Evolutionary conservation across 176 grass and related monocot species (phyloP).

Genomic region (Avena atlantica): DNA sequence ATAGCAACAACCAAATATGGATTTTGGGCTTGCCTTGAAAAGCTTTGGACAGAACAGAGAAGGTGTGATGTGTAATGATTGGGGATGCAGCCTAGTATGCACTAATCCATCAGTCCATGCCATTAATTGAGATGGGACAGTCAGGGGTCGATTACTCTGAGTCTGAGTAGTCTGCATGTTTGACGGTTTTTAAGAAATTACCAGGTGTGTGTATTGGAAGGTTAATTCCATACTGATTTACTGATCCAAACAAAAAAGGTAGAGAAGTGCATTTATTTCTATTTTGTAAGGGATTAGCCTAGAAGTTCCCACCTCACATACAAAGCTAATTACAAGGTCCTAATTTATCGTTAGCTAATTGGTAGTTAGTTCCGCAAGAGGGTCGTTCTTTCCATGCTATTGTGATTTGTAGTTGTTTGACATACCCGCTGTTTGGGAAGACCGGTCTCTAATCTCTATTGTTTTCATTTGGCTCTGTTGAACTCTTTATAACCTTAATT

Average conservation of each 20-base stretch:
- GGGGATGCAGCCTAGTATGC: neutral
- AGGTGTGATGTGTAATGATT: neutral
- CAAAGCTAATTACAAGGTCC: neutral
- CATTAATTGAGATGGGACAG: neutral
- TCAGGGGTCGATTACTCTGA: neutral
- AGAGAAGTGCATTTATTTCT: neutral
- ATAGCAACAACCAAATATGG: neutral
- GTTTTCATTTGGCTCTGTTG: neutral
- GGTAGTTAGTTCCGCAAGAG: neutral
- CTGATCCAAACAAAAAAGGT: neutral
- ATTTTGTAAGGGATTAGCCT: neutral
- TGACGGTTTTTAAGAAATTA: neutral
- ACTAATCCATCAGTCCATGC: neutral
- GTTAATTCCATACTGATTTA: neutral
- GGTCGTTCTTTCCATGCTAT: neutral
- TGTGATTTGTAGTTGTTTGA: neutral
- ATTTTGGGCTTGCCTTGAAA: neutral
- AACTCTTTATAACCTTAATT: neutral
- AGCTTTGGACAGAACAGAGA: no score
- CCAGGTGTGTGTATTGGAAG: neutral
- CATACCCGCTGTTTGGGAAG: neutral
- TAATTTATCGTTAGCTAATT: neutral
- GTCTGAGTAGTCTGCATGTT: neutral
- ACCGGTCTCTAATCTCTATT: neutral
- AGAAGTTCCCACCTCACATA: neutral